These are phyloP conservation scores for Hypoxylon fuscum DNA, from an alignment of 495 filamentous ascomycete genomes.

Conservation along the genomic window DNA sequence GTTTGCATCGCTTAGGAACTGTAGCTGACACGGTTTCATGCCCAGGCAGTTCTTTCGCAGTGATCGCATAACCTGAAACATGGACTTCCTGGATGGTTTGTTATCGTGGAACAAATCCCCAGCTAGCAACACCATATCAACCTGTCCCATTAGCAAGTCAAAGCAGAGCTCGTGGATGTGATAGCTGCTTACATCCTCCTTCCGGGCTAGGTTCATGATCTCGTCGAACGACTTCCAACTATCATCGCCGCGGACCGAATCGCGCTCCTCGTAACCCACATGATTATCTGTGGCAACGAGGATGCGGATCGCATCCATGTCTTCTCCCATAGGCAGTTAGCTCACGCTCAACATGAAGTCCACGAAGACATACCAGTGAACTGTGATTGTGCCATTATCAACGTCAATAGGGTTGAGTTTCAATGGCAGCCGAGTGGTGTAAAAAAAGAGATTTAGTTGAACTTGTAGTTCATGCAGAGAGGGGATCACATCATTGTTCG, in stretches of 20 bases:
- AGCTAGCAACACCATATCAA: constrained; percentile 94
- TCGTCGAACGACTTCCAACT: constrained; percentile 98
- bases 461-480: not conserved
- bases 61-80: constrained; percentile 97
- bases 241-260: constrained; percentile 92
- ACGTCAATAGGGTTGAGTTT: not conserved
- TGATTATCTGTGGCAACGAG: constrained; percentile 95
- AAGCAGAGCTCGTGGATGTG: not conserved
- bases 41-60: constrained; percentile 93
- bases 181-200: constrained; percentile 69
- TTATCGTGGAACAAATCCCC: constrained; percentile 99
- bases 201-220: constrained; percentile 88
- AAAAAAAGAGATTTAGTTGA: not conserved
- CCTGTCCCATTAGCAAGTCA: constrained; percentile 42
- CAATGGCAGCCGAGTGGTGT: not conserved
- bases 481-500: not conserved
- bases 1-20: constrained; percentile 91
- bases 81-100: constrained; percentile 92
- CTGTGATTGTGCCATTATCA: constrained; percentile 32
- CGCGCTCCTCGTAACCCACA: constrained; percentile 95
- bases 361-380: constrained; percentile 27
- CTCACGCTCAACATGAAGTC: not conserved
- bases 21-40: constrained; percentile 92
- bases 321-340: constrained; percentile 49
- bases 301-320: constrained; percentile 91